Conservation (phyloP, 208 protist species). For the Angomonas deanei region DNA sequence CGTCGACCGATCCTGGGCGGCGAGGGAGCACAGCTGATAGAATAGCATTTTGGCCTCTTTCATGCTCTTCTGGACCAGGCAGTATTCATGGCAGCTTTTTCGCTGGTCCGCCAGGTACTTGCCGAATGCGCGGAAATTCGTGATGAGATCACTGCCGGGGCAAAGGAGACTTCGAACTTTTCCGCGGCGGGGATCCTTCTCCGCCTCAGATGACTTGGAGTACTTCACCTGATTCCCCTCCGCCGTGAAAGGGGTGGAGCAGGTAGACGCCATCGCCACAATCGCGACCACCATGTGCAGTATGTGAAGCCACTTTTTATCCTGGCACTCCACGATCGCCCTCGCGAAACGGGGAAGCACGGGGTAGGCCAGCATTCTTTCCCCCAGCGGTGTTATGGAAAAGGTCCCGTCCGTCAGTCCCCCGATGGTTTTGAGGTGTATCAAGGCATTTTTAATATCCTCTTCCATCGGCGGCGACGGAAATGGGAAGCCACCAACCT, state of each 20-base stretch:
- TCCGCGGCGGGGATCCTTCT: conserved; percentile 32
- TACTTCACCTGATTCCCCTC: conserved; percentile 79
- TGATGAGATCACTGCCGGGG: conserved; percentile 84
- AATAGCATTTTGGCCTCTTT: conserved; percentile 63
- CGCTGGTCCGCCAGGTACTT: conserved; percentile 40
- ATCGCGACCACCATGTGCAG: conserved; percentile 51
- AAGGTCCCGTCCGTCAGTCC: conserved; percentile 51
- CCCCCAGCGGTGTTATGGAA: conserved; percentile 64
- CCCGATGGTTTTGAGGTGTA: conserved; percentile 69
- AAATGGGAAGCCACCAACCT: conserved; percentile 86
- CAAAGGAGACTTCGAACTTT: conserved; percentile 54
- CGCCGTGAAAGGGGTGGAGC: conserved; percentile 75
- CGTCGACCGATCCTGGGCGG: conserved; percentile 11
- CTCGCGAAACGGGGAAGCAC: conserved; percentile 82
- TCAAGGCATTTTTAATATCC: conserved; percentile 63
- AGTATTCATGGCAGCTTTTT: conserved; percentile 46
- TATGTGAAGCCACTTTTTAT: conserved; percentile 17
- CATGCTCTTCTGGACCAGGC: conserved; percentile 85
- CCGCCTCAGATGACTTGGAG: conserved; percentile 21
- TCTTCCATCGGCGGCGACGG: conserved; percentile 63
- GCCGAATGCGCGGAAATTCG: conserved; percentile 68
- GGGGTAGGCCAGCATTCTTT: conserved; percentile 66
- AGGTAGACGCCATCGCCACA: conserved; percentile 65
- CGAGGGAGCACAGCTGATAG: conserved; percentile 48
- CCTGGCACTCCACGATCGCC: conserved; percentile 54